These are phyloP conservation scores for Taiozyma sp. DNA, from an alignment of 1,139 yeast species.

Conservation along the genomic window DNA sequence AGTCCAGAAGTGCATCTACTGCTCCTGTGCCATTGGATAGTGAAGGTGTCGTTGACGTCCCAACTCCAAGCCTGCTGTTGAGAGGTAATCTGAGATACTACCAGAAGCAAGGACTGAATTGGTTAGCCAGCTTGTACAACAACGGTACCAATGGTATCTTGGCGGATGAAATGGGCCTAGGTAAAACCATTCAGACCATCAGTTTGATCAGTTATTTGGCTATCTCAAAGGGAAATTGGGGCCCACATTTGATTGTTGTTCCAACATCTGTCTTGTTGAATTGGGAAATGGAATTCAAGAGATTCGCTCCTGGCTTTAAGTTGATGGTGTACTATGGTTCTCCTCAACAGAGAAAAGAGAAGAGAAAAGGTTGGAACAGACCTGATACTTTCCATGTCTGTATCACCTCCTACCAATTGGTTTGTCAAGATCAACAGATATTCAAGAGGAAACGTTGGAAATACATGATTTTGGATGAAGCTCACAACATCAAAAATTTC, in stretches of 20 bases:
- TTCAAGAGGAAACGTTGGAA: conserved; percentile 93
- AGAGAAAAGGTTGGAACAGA: conserved; percentile 96
- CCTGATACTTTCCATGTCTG: conserved; percentile 96
- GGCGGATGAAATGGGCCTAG: conserved; percentile 99
- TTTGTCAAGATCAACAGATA: conserved; percentile 93
- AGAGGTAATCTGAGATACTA: conserved; percentile 86
- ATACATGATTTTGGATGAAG: conserved; percentile 96
- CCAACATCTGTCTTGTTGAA: conserved; percentile 98
- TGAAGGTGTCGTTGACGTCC: conserved; percentile 61
- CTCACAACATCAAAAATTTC: conserved; percentile 95
- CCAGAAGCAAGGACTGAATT: conserved; percentile 93
- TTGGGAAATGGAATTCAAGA: conserved; percentile 99
- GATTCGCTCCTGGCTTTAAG: conserved; percentile 97
- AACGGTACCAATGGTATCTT: conserved; percentile 93
- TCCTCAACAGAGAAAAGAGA: conserved; percentile 96
- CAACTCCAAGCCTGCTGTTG: conserved; percentile 57
- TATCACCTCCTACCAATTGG: conserved; percentile 93
- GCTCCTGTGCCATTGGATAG: conserved; percentile 28
- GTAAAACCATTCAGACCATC: conserved; percentile 95
- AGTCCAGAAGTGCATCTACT: conserved; percentile 22
- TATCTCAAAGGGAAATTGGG: conserved; percentile 93
- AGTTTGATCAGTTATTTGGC: conserved; percentile 84
- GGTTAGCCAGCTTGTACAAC: conserved; percentile 93
- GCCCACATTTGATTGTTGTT: conserved; percentile 94
- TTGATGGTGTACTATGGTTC: conserved; percentile 94